Conservation (phyloP, 1,139 yeast species). For the Yamadazyma siamensis region DNA sequence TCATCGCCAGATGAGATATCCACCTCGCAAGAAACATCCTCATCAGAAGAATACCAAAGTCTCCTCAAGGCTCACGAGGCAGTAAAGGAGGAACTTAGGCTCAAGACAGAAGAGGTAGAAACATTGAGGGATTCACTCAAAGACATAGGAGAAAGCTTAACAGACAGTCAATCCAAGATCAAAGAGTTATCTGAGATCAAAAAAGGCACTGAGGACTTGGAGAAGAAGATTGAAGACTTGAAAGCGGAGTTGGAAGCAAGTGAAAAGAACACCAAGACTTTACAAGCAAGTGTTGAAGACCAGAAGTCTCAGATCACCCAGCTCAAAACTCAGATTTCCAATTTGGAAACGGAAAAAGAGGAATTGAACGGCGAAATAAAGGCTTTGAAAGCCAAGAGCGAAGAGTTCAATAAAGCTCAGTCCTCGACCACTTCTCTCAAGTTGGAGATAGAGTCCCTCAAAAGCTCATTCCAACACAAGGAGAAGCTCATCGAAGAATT, state of each 20-base stretch:
- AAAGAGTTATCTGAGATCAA: constrained; percentile 18
- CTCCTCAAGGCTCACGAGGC: constrained; percentile 15
- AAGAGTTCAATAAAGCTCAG: constrained; percentile 30
- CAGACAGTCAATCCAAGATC: constrained; percentile 46
- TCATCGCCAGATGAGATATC: too few species aligned
- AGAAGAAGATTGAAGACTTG: constrained; percentile 7
- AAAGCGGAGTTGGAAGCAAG: too few species aligned
- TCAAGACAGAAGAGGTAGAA: constrained; percentile 51
- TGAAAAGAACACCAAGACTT: too few species aligned
- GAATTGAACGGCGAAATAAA: constrained; percentile 15
- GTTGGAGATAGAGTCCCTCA: constrained; percentile 39
- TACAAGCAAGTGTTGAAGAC: too few species aligned
- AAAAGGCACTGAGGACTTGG: constrained; percentile 1
- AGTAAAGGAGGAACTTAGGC: constrained; percentile 18
- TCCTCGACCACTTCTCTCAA: constrained; percentile 40
- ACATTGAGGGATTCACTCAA: constrained; percentile 67
- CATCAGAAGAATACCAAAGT: constrained; percentile 17
- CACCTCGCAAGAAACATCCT: too few species aligned
- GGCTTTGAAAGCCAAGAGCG: constrained; percentile 25
- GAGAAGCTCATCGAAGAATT: constrained; percentile 48
- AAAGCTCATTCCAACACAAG: constrained; percentile 40
- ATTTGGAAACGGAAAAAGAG: constrained; percentile 19
- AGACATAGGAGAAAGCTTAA: constrained; percentile 74
- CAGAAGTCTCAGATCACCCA: constrained; percentile 4
- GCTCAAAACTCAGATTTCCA: constrained; percentile 6